Percentiles rank a stretch among this genome's conserved stretches.
These are phyloP conservation scores for Dioscorea cayenensis DNA, from an alignment of 116 monocot genomes.

Conservation along the genomic window DNA sequence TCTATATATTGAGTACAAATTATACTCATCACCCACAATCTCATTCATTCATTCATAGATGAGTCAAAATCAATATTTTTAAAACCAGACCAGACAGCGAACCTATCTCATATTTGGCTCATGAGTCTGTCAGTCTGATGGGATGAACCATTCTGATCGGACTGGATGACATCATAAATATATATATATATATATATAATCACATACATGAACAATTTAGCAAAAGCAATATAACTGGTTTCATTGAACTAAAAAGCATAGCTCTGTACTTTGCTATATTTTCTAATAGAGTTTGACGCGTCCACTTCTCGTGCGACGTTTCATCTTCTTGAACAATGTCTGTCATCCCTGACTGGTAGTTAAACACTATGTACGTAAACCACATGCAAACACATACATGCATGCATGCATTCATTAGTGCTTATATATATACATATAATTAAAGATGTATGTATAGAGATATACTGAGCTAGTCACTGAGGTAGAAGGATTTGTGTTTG, in stretches of 20 bases:
- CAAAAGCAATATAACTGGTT: too few relatives aligned
- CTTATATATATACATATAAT: not conserved
- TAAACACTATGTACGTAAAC: conserved; percentile 49
- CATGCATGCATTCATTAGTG: not conserved
- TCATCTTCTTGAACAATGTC: conserved; percentile 84
- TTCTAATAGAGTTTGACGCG: conserved; percentile 61
- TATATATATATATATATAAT: too few relatives aligned
- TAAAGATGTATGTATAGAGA: not conserved
- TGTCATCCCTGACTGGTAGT: conserved; percentile 56
- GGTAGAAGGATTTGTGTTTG: conserved; percentile 61
- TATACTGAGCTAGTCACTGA: conserved; percentile 87
- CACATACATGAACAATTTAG: too few relatives aligned
- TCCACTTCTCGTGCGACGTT: conserved; percentile 67
- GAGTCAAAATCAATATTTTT: too few relatives aligned
- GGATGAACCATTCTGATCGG: too few relatives aligned
- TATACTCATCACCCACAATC: too few relatives aligned
- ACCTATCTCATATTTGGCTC: too few relatives aligned
- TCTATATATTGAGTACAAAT: too few relatives aligned
- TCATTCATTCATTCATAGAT: too few relatives aligned
- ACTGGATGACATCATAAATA: too few relatives aligned
- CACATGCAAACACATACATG: not conserved
- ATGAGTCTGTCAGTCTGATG: too few relatives aligned
- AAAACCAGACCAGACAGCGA: too few relatives aligned
- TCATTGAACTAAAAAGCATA: conserved; percentile 86
- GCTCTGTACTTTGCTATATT: conserved; percentile 81